Conservation (phyloP, 163 green algal genomes). For the Chlamydomonas reinhardtii region DNA sequence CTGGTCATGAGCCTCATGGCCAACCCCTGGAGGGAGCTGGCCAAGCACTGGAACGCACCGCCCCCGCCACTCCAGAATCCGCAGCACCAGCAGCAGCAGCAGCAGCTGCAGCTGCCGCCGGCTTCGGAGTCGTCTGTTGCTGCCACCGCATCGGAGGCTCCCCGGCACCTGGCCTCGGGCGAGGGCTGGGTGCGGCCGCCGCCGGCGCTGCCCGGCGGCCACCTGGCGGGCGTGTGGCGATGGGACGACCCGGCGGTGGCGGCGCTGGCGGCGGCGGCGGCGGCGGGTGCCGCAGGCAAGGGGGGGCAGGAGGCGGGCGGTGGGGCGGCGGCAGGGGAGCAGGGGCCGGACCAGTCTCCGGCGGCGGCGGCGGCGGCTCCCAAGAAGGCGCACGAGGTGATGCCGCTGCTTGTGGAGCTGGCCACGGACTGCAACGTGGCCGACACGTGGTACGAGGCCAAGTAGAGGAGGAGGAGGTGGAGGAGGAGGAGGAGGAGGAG, state of each 20-base stretch:
- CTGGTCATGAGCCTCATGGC: constrained; percentile 91
- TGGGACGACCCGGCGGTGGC: background rate
- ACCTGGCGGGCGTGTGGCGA: constrained; percentile 30
- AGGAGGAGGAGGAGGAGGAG: background rate
- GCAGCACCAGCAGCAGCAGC: no score
- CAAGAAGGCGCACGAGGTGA: background rate
- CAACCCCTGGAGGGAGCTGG: constrained; percentile 78
- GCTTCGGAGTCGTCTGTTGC: no score
- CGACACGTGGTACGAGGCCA: constrained; percentile 97
- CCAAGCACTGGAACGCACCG: constrained; percentile 28
- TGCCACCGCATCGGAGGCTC: no score
- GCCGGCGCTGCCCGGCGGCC: background rate
- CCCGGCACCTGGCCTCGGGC: background rate
- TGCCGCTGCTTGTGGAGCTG: constrained; percentile 90
- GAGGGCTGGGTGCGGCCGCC: constrained; percentile 5
- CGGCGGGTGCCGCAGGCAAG: no score
- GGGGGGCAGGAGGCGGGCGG: no score
- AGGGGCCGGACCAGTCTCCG: no score
- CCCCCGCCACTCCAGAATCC: no score
- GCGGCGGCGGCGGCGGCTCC: no score
- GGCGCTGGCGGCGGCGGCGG: no score
- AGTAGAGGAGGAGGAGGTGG: constrained; percentile 68
- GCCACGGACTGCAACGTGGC: constrained; percentile 92
- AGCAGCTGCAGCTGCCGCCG: no score
- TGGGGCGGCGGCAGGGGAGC: no score